Evolutionary conservation across 352 stramenopile genomes (phyloP).

Genomic region (Phytophthora pini): DNA sequence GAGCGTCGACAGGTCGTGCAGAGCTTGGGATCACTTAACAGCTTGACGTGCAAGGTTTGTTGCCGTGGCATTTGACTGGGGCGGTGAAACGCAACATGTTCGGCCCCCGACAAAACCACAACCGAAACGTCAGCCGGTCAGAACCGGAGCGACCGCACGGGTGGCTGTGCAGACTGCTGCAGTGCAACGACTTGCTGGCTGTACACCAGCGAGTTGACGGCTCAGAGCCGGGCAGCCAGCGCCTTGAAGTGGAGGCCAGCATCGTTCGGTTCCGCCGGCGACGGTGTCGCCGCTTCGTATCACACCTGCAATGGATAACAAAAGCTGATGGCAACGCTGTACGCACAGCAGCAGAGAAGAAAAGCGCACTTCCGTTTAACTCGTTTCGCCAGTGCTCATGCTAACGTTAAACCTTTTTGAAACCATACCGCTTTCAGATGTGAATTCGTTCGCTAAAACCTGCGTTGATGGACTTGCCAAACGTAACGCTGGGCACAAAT

Average conservation of each 20-base stretch:
- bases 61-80: slow-evolving; percentile 4
- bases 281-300: not conserved
- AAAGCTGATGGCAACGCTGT: not conserved
- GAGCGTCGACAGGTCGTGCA: slow-evolving; percentile 17
- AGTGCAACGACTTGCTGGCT: slow-evolving; percentile 2
- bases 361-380: not conserved
- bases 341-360: slow-evolving; percentile 8
- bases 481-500: not conserved
- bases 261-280: not conserved
- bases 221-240: slow-evolving; percentile 7
- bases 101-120: slow-evolving; percentile 30
- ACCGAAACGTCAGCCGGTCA: slow-evolving; percentile 21
- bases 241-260: not conserved
- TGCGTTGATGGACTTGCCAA: slow-evolving; percentile 2
- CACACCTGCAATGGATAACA: not conserved
- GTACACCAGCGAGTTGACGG: slow-evolving; percentile 4
- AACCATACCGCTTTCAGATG: slow-evolving; percentile 1
- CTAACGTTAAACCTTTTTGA: not conserved
- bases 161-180: not conserved
- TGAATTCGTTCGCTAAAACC: not conserved
- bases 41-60: slow-evolving; percentile 17
- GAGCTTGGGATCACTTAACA: slow-evolving; percentile 28
- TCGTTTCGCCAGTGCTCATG: slow-evolving; percentile 13
- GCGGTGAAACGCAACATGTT: slow-evolving; percentile 38
- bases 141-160: slow-evolving; percentile 20